Evolutionary conservation across 208 protist species (phyloP), one percentile per base, ranked within the genome.

Genomic region (Crithidia bombi): DNA sequence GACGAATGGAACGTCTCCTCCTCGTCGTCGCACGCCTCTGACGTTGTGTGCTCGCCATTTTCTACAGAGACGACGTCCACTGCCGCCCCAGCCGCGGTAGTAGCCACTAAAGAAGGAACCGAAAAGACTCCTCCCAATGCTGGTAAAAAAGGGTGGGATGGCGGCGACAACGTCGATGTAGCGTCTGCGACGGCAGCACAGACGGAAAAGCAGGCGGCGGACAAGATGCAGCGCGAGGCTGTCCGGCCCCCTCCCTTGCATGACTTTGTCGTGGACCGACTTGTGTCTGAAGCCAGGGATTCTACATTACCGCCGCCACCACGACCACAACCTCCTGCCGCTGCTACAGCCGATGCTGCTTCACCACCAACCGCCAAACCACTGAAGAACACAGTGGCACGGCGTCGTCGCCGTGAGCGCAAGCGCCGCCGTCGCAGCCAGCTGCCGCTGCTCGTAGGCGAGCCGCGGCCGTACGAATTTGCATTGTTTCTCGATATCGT

Each of bases 381-480:
- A 25, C 5, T 2, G 35, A 56, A 33, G 39, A 62, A 67, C 28
- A 54, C 30, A 23, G 19, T 47, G 32, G 41, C 52, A 28, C 67
- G 43, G 47, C 74, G 49, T 10, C 33, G 66, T 9, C 74, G 74
- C 11, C 74, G 74, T n/a, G 62, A 71, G 69, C 75, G 59, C 4
- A 36, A 67, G 15, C 73, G 65, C 39, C 75, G 68, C 49, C 32
- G 65, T 12, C 56, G 49, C 21, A 52, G 49, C 15, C 61, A 77
- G 50, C 49, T 83, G 36, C 82, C 82, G 1, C 72, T 87, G 36
- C 70, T 87, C n/a, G 82, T 87, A 23, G 78, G 82, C 19, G 82
- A 87, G 58, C 82, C 82, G 9, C 75, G 47, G 0, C 32, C 65
- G 11, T 44, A 62, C 43, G 82, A 87, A 69, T 82, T 82, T 30